Conservation (phyloP, 2,329 filamentous ascomycete genomes). For the Colletotrichum chrysophilum region DNA sequence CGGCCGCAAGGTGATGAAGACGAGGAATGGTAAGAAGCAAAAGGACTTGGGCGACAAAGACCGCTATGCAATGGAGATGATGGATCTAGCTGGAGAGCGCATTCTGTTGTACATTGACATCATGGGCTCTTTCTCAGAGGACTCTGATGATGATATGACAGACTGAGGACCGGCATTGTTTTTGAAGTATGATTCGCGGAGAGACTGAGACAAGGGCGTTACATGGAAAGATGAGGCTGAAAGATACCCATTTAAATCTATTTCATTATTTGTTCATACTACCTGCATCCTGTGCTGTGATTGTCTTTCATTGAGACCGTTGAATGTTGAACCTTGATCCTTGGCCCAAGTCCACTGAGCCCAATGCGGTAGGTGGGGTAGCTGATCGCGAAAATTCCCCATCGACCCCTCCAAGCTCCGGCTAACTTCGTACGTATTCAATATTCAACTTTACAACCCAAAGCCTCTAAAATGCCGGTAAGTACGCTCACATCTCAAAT, state of each 20-base stretch:
- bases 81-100: constrained; percentile 50
- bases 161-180: neutral
- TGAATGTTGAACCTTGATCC: neutral
- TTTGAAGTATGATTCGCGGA: neutral
- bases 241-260: constrained; percentile 1
- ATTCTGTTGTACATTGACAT: constrained; percentile 32
- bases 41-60: constrained; percentile 40
- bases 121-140: neutral
- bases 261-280: neutral
- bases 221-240: neutral
- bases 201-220: neutral
- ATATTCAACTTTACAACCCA: neutral
- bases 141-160: constrained; percentile 1
- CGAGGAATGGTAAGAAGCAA: neutral
- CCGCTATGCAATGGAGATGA: constrained; percentile 43
- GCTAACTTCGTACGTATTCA: neutral
- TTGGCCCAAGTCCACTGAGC: neutral
- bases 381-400: constrained; percentile 9
- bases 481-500: neutral
- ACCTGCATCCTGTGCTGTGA: neutral
- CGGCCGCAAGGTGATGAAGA: constrained; percentile 32
- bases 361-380: constrained; percentile 17
- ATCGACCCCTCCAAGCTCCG: neutral
- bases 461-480: neutral
- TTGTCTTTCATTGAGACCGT: neutral